Percentiles rank a stretch among this genome's conserved stretches.
Evolutionary conservation across 129 eudicot species (phyloP).

Genomic region (Saussurea involucrata): DNA sequence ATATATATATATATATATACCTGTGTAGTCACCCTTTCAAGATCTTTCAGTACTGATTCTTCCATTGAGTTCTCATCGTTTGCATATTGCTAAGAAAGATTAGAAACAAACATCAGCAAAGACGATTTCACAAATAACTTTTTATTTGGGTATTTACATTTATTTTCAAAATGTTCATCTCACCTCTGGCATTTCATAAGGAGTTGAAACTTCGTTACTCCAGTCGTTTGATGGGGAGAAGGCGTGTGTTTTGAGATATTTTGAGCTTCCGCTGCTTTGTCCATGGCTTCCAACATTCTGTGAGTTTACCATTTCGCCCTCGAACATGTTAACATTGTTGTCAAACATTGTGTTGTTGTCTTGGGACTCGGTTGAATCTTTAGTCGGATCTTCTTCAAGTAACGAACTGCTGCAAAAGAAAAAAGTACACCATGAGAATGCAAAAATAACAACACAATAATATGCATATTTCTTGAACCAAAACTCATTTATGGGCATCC

Average conservation of each 20-base stretch:
- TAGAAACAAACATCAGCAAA: conserved; percentile 15
- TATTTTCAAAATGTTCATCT: conserved; percentile 17
- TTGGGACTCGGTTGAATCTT: conserved; percentile 20
- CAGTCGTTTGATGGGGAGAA: conserved; percentile 38
- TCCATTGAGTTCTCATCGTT: conserved; percentile 43
- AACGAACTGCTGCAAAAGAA: conserved; percentile 46
- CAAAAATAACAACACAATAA: neutral
- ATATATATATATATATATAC: too few relatives aligned
- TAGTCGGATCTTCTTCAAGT: conserved; percentile 51
- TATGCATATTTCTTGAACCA: neutral
- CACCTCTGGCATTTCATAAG: conserved; percentile 43
- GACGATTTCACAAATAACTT: neutral
- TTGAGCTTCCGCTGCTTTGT: conserved; percentile 35
- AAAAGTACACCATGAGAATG: conserved; percentile 25
- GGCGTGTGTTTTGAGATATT: conserved; percentile 27
- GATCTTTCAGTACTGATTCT: conserved; percentile 52
- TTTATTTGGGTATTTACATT: neutral
- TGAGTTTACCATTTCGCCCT: conserved; percentile 20
- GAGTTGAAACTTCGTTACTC: conserved; percentile 30
- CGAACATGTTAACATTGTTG: conserved; percentile 27
- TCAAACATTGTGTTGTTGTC: conserved; percentile 21
- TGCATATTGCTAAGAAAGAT: conserved; percentile 9
- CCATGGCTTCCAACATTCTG: conserved; percentile 24
- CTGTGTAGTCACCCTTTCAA: conserved; percentile 55
- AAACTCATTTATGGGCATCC: neutral